These are phyloP conservation scores for Eimeria tenella DNA, from an alignment of 169 alveolate species.

Conservation along the genomic window DNA sequence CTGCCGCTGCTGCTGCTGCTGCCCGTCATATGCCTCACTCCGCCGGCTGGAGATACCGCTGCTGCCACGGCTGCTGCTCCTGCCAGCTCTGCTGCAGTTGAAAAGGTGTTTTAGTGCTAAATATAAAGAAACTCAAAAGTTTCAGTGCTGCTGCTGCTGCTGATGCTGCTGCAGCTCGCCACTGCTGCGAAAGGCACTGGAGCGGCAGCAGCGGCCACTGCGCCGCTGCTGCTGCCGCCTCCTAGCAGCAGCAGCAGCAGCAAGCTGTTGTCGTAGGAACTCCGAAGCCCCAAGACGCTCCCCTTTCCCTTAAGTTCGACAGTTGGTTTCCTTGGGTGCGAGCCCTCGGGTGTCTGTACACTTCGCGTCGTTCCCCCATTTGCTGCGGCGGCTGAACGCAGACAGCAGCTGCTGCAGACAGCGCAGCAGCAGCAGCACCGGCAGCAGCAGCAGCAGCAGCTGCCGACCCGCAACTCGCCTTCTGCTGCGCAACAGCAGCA, in stretches of 20 bases:
- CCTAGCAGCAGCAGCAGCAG: constrained; percentile 69
- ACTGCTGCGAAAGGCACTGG: constrained; percentile 47
- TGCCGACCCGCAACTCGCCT: not conserved
- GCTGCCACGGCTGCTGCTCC: constrained; percentile 55
- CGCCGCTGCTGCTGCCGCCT: constrained; percentile 67
- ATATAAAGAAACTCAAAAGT: constrained; percentile 30
- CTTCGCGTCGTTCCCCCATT: constrained; percentile 10
- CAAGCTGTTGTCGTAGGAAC: constrained; percentile 3
- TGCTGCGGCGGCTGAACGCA: constrained; percentile 19
- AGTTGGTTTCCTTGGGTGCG: not conserved
- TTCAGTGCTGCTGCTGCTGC: not conserved
- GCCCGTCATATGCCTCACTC: constrained; percentile 36
- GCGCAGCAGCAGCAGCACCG: constrained; percentile 16
- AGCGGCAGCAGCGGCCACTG: constrained; percentile 43
- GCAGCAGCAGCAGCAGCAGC: constrained; percentile 22
- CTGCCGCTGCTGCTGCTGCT: constrained; percentile 4
- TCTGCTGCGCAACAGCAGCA: constrained; percentile 12
- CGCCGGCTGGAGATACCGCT: not conserved
- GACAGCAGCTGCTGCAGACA: constrained; percentile 14
- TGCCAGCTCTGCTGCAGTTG: not conserved
- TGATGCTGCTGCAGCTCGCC: constrained; percentile 47
- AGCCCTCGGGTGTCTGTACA: constrained; percentile 47
- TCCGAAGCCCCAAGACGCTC: constrained; percentile 25
- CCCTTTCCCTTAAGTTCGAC: not conserved
- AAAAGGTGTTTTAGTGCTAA: not conserved